Conservation (phyloP, 495 filamentous ascomycete genomes). For the Penicillium lividum region DNA sequence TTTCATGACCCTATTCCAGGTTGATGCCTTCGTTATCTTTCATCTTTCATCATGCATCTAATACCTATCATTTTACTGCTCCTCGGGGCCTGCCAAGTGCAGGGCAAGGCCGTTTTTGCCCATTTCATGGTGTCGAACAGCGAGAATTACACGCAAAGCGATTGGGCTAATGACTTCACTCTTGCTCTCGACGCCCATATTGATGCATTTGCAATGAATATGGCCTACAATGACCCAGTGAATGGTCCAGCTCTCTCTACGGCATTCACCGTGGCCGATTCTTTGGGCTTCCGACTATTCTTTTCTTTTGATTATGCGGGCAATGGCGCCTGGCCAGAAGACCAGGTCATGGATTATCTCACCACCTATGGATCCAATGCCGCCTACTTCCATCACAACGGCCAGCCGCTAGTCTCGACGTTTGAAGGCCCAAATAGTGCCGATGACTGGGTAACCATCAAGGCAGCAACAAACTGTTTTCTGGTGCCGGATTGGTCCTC, state of each 20-base stretch:
- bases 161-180: too few species aligned
- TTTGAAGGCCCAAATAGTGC: slow-evolving; percentile 67
- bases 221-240: slow-evolving; percentile 52
- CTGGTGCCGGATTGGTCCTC: slow-evolving; percentile 70
- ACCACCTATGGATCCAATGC: slow-evolving; percentile 51
- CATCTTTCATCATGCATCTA: too few species aligned
- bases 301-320: slow-evolving; percentile 71
- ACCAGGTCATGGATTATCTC: slow-evolving; percentile 55
- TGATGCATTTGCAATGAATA: slow-evolving; percentile 74
- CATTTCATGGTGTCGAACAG: too few species aligned
- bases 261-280: slow-evolving; percentile 57
- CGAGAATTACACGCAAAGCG: too few species aligned
- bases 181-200: slow-evolving; percentile 46
- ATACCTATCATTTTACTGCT: too few species aligned
- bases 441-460: slow-evolving; percentile 60
- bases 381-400: slow-evolving; percentile 57
- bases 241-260: slow-evolving; percentile 45
- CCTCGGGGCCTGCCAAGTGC: too few species aligned
- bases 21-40: too few species aligned
- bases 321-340: slow-evolving; percentile 54
- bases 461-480: slow-evolving; percentile 49
- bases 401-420: slow-evolving; percentile 65
- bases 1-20: too few species aligned
- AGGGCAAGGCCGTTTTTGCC: too few species aligned
- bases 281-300: slow-evolving; percentile 62